Evolutionary conservation across 2,329 filamentous ascomycete genomes (phyloP).

Genomic region (Paecilomyces variotii): DNA sequence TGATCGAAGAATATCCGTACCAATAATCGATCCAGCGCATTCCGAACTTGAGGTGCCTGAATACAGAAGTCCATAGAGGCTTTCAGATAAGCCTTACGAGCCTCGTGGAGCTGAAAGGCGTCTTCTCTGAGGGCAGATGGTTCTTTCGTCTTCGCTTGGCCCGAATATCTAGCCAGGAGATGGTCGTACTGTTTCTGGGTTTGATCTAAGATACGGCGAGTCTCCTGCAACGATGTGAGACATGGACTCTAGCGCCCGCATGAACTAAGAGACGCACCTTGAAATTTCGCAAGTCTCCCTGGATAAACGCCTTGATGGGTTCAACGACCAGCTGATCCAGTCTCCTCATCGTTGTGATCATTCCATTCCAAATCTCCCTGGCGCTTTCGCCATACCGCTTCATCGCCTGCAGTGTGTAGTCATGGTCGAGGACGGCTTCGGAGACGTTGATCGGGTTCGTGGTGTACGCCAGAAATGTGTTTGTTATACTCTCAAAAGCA

Average conservation of each 20-base stretch:
- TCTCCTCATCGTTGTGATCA: conserved; percentile 65
- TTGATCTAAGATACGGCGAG: conserved; percentile 64
- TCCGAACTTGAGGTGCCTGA: conserved; percentile 74
- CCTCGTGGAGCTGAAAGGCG: conserved; percentile 90
- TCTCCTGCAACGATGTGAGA: conserved; percentile 45
- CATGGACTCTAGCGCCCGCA: conserved; percentile 2
- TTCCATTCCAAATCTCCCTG: conserved; percentile 76
- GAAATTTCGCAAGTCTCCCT: conserved; percentile 72
- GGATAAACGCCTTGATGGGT: conserved; percentile 70
- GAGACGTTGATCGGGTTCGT: conserved; percentile 66
- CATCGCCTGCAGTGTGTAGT: conserved; percentile 84
- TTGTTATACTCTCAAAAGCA: conserved; percentile 70
- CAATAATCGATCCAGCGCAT: conserved; percentile 75
- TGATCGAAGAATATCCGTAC: conserved; percentile 78
- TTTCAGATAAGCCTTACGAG: conserved; percentile 80
- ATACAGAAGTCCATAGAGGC: conserved; percentile 91
- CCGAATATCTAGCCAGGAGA: conserved; percentile 70
- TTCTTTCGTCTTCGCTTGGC: conserved; percentile 88
- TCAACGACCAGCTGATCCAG: conserved; percentile 72
- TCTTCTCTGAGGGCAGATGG: conserved; percentile 85
- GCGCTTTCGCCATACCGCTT: conserved; percentile 78
- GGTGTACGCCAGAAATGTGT: conserved; percentile 65
- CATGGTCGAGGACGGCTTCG: conserved; percentile 84
- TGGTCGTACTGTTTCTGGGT: conserved; percentile 79
- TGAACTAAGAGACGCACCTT: conserved; percentile 43